Base-by-base conservation (phyloP, 108 stramenopile species). In the Skeletonema marinoi region DNA sequence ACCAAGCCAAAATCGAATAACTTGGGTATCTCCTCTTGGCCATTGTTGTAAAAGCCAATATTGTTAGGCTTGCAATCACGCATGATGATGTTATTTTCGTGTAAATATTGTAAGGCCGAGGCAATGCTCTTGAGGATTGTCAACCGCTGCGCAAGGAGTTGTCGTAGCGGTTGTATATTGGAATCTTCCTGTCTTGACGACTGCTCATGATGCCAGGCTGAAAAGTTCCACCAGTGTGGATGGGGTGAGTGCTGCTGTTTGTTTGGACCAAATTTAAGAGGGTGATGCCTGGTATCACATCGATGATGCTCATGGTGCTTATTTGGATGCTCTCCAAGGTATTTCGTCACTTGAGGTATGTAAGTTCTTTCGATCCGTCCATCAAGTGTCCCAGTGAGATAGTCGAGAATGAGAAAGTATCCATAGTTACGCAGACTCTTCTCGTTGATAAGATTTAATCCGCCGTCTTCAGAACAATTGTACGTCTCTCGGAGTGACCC, bases 61-160 rank as follows among this genome's bases (percentile, higher is more conserved):
- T 90, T 90, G 41, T 90, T 86, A 9, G 89, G 87, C 58, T 90
- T 85, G n/a, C 83, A 58, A 72, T 92, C 93, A 6, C 93, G 89
- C 71, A 81, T 90, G 64, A 92, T 71, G 38, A 94, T 88, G 14
- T 71, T 66, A 58, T 88, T 68, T 6, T 82, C 42, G 66, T 94
- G 93, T 32, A 94, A 77, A 68, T 90, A 92, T 32, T 81, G 66
- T 41, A 94, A 30, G 1, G 93, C 93, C 10, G 65, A 73, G 13
- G 90, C 89, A 63, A 95, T 81, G n/a, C 86, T 48, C 35, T 60
- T 65, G 31, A 77, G 19, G 35, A 84, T 70, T 19, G 31, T 25
- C 19, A 84, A 54, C 41, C 83, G 68, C 66, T 76, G 51, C n/a
- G 39, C 64, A 32, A 80, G 74, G 21, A 44, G 46, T 5, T 32